phyloP scores from a whole-genome alignment of 2,329 filamentous ascomycete genomes.

The Talaromyces sp. region DNA sequence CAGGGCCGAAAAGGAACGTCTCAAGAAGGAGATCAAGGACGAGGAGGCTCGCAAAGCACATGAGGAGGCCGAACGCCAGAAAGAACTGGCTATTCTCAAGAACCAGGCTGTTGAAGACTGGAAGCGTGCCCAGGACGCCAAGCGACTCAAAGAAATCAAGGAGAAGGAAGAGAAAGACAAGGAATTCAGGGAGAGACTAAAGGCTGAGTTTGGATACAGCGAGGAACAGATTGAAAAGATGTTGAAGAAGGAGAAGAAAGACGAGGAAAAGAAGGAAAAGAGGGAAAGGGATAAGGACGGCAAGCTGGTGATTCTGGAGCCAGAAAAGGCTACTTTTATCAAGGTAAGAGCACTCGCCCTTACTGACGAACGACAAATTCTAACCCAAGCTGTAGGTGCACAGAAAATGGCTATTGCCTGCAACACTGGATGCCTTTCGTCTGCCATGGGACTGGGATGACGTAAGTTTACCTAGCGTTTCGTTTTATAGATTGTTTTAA shows the following conservation, averaged over 20 bases:
- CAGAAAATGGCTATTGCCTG: constrained; percentile 40
- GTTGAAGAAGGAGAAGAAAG: constrained; percentile 32
- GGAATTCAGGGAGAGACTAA: constrained; percentile 42
- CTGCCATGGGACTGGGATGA: constrained; percentile 44
- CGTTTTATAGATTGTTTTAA: neutral
- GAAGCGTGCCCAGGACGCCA: constrained; percentile 46
- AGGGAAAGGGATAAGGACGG: neutral
- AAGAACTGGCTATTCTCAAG: constrained; percentile 39
- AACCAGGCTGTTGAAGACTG: constrained; percentile 50
- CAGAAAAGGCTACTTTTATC: constrained; percentile 34
- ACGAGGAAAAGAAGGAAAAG: constrained; percentile 23
- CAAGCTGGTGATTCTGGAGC: constrained; percentile 13
- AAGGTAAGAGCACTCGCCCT: constrained; percentile 27
- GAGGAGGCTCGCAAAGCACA: constrained; percentile 42
- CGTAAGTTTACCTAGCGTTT: constrained; percentile 24
- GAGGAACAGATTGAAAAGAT: constrained; percentile 40
- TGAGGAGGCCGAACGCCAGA: constrained; percentile 23
- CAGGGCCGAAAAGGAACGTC: constrained; percentile 39
- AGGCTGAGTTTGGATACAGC: constrained; percentile 33
- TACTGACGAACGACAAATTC: neutral
- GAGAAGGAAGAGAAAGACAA: constrained; percentile 47
- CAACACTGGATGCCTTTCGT: constrained; percentile 41
- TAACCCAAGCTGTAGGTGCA: constrained; percentile 30
- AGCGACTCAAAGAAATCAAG: constrained; percentile 42
- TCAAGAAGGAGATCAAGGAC: constrained; percentile 29